phyloP scores from a whole-genome alignment of 345 rosid species.

The Melastoma malabathricum region DNA sequence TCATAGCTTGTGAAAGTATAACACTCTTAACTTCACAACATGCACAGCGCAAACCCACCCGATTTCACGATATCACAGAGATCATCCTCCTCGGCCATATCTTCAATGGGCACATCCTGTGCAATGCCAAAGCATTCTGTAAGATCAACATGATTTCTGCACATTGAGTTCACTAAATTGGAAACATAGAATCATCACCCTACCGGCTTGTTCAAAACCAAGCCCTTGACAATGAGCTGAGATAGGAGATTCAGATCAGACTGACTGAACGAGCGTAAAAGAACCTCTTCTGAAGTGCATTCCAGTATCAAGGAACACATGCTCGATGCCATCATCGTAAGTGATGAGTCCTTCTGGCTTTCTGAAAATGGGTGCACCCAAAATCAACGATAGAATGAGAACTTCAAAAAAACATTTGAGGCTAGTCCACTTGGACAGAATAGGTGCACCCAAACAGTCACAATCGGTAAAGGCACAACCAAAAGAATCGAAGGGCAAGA shows the following conservation, averaged over 20 bases:
- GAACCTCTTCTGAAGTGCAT: slow-evolving; percentile 57
- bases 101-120: too few relatives aligned
- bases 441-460: neutral
- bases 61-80: too few relatives aligned
- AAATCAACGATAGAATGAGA: neutral
- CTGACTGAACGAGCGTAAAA: slow-evolving; percentile 29
- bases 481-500: too few relatives aligned
- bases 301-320: slow-evolving; percentile 59
- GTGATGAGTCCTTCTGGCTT: slow-evolving; percentile 29
- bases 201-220: slow-evolving; percentile 42
- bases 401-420: neutral
- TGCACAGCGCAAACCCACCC: too few relatives aligned
- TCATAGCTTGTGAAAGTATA: too few relatives aligned
- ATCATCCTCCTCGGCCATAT: too few relatives aligned
- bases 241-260: slow-evolving; percentile 28
- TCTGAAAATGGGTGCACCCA: slow-evolving; percentile 22
- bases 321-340: slow-evolving; percentile 66
- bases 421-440: neutral
- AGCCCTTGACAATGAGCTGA: slow-evolving; percentile 41
- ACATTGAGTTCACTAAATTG: too few relatives aligned
- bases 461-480: too few relatives aligned
- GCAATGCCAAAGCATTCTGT: too few relatives aligned
- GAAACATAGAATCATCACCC: too few relatives aligned
- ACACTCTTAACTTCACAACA: too few relatives aligned
- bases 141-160: too few relatives aligned